These are phyloP conservation scores for Podaxis sp. DNA, from an alignment of 768 basidiomycete genomes.

Conservation along the genomic window DNA sequence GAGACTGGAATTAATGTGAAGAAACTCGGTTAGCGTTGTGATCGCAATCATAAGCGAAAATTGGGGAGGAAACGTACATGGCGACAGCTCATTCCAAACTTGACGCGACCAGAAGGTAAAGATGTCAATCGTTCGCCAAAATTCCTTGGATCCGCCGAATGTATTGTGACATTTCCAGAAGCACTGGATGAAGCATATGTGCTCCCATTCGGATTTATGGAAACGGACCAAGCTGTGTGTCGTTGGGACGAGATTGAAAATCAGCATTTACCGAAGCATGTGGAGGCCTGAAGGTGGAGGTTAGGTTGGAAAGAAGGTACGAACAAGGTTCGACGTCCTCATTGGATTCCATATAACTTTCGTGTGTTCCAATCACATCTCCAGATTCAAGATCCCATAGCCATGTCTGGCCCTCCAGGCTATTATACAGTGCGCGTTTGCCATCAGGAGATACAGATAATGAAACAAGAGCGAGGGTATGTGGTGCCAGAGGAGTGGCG, in stretches of 20 bases:
- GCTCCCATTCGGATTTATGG: slow-evolving; percentile 70
- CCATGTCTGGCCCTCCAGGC: slow-evolving; percentile 79
- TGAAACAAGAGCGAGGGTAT: slow-evolving; percentile 84
- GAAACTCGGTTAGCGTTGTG: neutral
- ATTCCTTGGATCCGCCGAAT: slow-evolving; percentile 63
- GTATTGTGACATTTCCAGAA: slow-evolving; percentile 70
- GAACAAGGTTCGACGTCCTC: slow-evolving; percentile 69
- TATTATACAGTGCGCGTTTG: slow-evolving; percentile 69
- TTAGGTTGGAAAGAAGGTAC: slow-evolving; percentile 26
- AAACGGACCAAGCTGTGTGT: slow-evolving; percentile 75
- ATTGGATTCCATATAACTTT: slow-evolving; percentile 67
- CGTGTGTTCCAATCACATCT: slow-evolving; percentile 59
- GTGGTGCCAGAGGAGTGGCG: slow-evolving; percentile 57
- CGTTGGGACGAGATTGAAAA: slow-evolving; percentile 2
- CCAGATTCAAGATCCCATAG: slow-evolving; percentile 73
- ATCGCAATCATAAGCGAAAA: neutral
- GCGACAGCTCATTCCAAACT: slow-evolving; percentile 75
- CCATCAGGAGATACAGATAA: slow-evolving; percentile 73
- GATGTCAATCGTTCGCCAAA: slow-evolving; percentile 65
- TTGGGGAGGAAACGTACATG: slow-evolving; percentile 45
- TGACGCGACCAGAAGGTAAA: slow-evolving; percentile 66
- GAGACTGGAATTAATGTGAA: slow-evolving; percentile 56
- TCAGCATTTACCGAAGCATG: slow-evolving; percentile 12
- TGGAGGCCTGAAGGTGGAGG: slow-evolving; percentile 13
- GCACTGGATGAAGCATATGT: slow-evolving; percentile 76